These are phyloP conservation scores for Penicillium rolfsii DNA, from an alignment of 2,329 filamentous ascomycete species.

Conservation along the genomic window DNA sequence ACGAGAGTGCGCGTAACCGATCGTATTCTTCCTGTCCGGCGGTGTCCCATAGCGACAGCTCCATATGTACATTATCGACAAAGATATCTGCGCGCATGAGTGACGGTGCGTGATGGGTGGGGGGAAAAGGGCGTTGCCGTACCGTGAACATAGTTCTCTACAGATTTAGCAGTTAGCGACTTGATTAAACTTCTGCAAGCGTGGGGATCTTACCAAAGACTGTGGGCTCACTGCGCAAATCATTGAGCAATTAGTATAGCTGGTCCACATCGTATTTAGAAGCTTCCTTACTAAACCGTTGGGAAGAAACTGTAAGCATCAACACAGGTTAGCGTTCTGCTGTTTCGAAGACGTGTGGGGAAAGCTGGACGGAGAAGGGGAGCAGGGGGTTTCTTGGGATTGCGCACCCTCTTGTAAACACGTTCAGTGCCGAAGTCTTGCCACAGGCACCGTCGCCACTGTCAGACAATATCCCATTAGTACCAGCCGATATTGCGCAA, in stretches of 20 bases:
- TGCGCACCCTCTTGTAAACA: constrained; percentile 92
- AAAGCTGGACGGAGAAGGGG: constrained; percentile 12
- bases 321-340: constrained; percentile 23
- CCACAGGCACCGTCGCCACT: constrained; percentile 95
- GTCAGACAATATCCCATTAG: constrained; percentile 26
- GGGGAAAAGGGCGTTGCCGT: constrained; percentile 32
- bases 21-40: constrained; percentile 99
- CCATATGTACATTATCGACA: constrained; percentile 95
- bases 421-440: constrained; percentile 95
- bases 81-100: constrained; percentile 75
- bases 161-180: constrained; percentile 18
- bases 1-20: constrained; percentile 88
- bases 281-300: constrained; percentile 75
- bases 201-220: constrained; percentile 66
- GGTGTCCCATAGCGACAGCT: constrained; percentile 97
- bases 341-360: constrained; percentile 4
- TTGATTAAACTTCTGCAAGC: background rate
- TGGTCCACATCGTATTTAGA: constrained; percentile 3
- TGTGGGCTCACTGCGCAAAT: constrained; percentile 72
- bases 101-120: constrained; percentile 7
- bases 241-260: constrained; percentile 28
- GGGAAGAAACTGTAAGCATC: constrained; percentile 76
- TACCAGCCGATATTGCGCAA: constrained; percentile 7
- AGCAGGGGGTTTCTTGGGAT: constrained; percentile 25
- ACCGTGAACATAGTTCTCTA: constrained; percentile 98